Base-by-base conservation (phyloP, 2,329 filamentous ascomycete species). In the Colletotrichum simmondsii region DNA sequence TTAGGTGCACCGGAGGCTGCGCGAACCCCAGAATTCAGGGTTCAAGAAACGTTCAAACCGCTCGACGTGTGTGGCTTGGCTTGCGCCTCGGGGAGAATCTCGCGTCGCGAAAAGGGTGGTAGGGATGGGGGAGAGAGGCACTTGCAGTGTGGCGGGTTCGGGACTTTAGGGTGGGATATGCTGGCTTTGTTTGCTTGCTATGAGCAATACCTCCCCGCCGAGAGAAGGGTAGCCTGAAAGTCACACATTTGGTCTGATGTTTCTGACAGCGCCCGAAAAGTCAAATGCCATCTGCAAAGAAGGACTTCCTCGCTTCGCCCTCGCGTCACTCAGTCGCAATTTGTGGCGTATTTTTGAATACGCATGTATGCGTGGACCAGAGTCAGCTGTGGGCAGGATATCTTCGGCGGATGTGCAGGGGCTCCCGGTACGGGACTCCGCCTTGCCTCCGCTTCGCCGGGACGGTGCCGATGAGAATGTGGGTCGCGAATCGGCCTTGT, bases 91-190 rank as follows among this genome's bases (percentile, higher is more conserved):
- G 68, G 63, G 49, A 7, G 42, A 59, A 35, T 19, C 64, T 71
- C 68, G 68, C 68, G 68, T 67, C 68, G 68, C 68, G 68, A 71
- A 56, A 32, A 56, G 22, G 26, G 11, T 16, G 26, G 24, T 3
- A 59, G 54, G 12, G 14, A 22, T 28, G 30, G 37, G 37, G 19
- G 28, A 11, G 14, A 24, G 49, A 30, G 32, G 52, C 49, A 22
- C 14, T 28, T 32, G 30, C 61, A n/a, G 28, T 30, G 61, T 42
- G 22, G 57, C 42, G 65, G 57, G 30, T 22, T 53, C 28, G 58
- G 32, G 46, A n/a, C 52, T 53, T 56, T 14, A 30, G 35, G 53
- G n/a, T 12, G 66, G 60, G 16, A 30, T 54, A 32, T 42, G 52
- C 58, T 14, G 52, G 42, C 32, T 22, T 30, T 65, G 26, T 49